Base-by-base conservation (phyloP, 2,329 filamentous ascomycete genomes). In the Calonectria multiphialidica region DNA sequence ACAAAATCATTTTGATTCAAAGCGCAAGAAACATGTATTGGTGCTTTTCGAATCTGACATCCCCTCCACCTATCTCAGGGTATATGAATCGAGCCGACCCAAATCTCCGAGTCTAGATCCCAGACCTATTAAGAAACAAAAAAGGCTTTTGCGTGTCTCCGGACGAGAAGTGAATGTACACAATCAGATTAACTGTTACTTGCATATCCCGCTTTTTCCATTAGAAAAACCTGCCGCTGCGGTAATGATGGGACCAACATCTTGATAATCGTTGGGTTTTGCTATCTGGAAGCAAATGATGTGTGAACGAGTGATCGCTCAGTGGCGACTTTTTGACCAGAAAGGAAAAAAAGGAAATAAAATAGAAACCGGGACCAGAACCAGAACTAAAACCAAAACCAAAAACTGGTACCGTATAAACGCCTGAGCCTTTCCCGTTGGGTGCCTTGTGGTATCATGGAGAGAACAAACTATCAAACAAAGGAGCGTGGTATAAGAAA, bases 391-490 rank as follows among this genome's bases (percentile, higher is more conserved):
- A n/a, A n/a, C n/a, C n/a, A n/a, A n/a, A n/a, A n/a, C n/a, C n/a
- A n/a, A n/a, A n/a, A n/a, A n/a, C n/a, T n/a, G n/a, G n/a, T n/a
- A n/a, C n/a, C 25, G 21, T 62, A 37, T 63, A 7, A 61, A 66
- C 59, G 63, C 63, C 69, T 10, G 45, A 66, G 15, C 28, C 35
- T 57, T 45, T 30, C 28, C 55, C 42, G 12, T 44, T 68, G 44
- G 64, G 30, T 64, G 65, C 42, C 50, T 70, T 57, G 57, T 77
- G 77, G 76, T 76, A 79, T 79, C 74, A 68, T 42, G 42, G 9
- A 30, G 40, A 57, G 30, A 30, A 33, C 59, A 53, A 47, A 53
- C n/a, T 30, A 23, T 16, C 49, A 50, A 53, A 64, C 33, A 21
- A 63, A 64, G 25, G 55, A 53, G 33, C 23, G 23, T 28, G 55